Base-by-base conservation (phyloP, 495 filamentous ascomycete genomes). In the Talaromyces borbonicus region DNA sequence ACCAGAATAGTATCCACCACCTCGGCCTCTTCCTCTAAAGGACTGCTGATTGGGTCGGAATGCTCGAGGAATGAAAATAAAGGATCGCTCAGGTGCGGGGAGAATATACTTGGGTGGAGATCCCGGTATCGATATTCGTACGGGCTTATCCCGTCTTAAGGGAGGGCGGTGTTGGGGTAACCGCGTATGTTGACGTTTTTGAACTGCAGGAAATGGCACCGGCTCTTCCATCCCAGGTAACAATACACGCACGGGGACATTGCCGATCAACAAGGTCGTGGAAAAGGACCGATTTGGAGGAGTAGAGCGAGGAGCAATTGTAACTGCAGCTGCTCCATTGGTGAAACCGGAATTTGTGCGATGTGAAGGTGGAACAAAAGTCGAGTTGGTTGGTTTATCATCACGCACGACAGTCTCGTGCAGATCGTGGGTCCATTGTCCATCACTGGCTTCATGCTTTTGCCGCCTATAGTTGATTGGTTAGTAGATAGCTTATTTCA, bases 51-150 rank as follows among this genome's bases (percentile, higher is more conserved):
- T 95, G 31, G 93, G 93, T 53, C 92, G 77, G 62, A 93, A 75
- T 12, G 92, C 90, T 54, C 92, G 76, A 14, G 92, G 92, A 47
- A 99, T 99, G 64, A 99, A 99, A 52, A 97, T 93, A 58, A 99
- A 99, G 0, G 92, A 96, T 46, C 92, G 75, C 45, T 95, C 88
- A 39, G 73, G 73, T 8, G 85, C 79, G 5, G 92, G 92, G 62
- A 90, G 95, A 32, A 96, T 90, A 60, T 95, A 96, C 35, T 85
- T 78, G 16, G 87, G 79, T 14, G 76, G 60, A 43, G 81, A 73
- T 16, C 83, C 77, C 5, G 92, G 92, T 33, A 99, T 71, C 20
- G 89, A 95, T 46, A 99, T 86, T 35, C 92, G 82, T 22, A 97
- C 92, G 9, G 93, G 93, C 56, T 97, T 99, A 62, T 99, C 92